These are phyloP conservation scores for Aspergillus udagawae DNA, from an alignment of 2,329 filamentous ascomycete species.

Conservation along the genomic window DNA sequence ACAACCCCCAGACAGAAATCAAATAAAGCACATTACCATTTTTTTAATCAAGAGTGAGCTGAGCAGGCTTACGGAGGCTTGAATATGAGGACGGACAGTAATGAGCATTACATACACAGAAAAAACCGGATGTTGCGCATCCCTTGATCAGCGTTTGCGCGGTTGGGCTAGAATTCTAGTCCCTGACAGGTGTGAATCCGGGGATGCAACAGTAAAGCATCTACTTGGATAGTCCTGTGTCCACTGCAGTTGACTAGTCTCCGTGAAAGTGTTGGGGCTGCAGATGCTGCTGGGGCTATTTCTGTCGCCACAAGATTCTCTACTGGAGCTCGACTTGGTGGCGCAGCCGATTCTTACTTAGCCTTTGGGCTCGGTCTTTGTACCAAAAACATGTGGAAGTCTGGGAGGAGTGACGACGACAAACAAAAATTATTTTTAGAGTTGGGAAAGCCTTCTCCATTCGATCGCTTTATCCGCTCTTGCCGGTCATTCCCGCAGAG, in stretches of 20 bases:
- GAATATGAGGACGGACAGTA: neutral
- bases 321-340: constrained; percentile 5
- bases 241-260: constrained; percentile 9
- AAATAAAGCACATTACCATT: neutral
- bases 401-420: neutral
- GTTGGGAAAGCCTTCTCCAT: neutral
- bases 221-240: constrained; percentile 1
- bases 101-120: neutral
- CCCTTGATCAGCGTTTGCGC: constrained; percentile 5
- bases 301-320: constrained; percentile 18
- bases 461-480: neutral
- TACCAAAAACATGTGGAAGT: constrained; percentile 1
- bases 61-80: neutral
- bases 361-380: constrained; percentile 1
- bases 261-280: constrained; percentile 11
- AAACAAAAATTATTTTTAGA: constrained; percentile 1
- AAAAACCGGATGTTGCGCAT: neutral
- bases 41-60: neutral
- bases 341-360: constrained; percentile 11
- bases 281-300: constrained; percentile 13
- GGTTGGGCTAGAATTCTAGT: constrained; percentile 2
- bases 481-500: neutral
- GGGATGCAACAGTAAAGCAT: constrained; percentile 10
- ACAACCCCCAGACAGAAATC: neutral
- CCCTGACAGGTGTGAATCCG: constrained; percentile 15